Base-by-base conservation (phyloP, 2,329 filamentous ascomycete genomes). In the Cadophora gregata region DNA sequence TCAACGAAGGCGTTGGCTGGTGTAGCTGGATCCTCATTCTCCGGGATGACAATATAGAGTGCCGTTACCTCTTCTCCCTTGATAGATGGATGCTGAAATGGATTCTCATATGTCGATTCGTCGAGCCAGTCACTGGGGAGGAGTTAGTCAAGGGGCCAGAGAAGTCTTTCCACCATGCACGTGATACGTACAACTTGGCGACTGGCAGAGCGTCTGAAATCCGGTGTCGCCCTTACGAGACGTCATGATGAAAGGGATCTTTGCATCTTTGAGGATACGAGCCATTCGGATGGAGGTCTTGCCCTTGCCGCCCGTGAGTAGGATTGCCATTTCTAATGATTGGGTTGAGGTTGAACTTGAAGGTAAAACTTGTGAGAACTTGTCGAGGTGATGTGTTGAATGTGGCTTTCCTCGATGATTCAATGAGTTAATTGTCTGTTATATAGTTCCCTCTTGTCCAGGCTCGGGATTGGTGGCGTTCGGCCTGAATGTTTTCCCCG, bases 261-360 rank as follows among this genome's bases (percentile, higher is more conserved):
- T 66, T 6, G 72, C 71, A 21, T 72, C 65, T 6, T 74, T 66
- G 16, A 81, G 75, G 8, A 79, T 73, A 9, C 66, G 56, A 38
- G 77, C 78, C 42, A 82, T 68, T 42, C 77, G 77, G 31, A 73
- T 73, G 45, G 78, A 78, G 1, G 81, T 79, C 45, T 80, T 82
- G 66, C 82, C 81, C 0, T 79, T 81, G 59, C 82, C 81, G 64
- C 81, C 82, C 4, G 78, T 73, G 14, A 84, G 69, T 45, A 84
- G 76, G 59, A 83, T 72, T n/a, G 69, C 59, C 69, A 69, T 70
- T 31, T 19, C 62, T 47, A 42, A 48, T 36, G 58, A 3, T 29
- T 60, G 38, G 25, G 9, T 16, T 25, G 31, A 16, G 9, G 33
- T 24, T 38, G 50, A 53, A 31, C 1, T 53, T 53, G 50, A n/a